Evolutionary conservation across 2,329 filamentous ascomycete genomes (phyloP), one percentile per base, ranked within the genome.

Genomic region (Cadophora luteo-olivacea): DNA sequence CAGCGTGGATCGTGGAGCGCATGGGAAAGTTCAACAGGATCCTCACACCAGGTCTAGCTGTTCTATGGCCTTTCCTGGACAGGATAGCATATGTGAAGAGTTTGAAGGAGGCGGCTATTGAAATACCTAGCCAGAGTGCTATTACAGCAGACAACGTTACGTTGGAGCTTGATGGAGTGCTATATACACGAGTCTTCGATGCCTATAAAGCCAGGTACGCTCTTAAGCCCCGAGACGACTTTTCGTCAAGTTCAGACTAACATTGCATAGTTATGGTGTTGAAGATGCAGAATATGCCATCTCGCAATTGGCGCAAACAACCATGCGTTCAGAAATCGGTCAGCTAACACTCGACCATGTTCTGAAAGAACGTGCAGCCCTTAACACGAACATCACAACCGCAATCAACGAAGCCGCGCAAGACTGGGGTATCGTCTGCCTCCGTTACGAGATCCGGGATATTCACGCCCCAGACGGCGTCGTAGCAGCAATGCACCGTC

Each of bases 81-180:
- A 91, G 94, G 70, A 98, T 99, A 80, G 92, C 96, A 75, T 99
- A 99, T 80, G 96, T 99, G 74, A 97, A 97, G 86, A 97, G 92
- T 73, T 84, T 99, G 81, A 99, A 99, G 85, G 96, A 99, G 82
- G 89, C 89, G 61, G 96, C 96, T 33, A 92, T 98, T 78, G 96
- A 99, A 84, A 99, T 99, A 68, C 96, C 96, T 3, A 97, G 92
- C 76, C 96, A 99, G 84, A 97, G 92, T 79, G 96, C 96, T 76
- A 99, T 99, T 79, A 99, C 96, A 0, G 95, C 96, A 66, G 96
- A 99, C 84, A 99, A 99, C 76, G 96, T 99, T 38, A 99, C 96
- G 2, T 84, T 99, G 70, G 96, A 98, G 81, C 87, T 99, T 48
- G 96, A 99, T 79, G 96, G 96, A 74, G 93, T 99, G 49, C 83